Conservation (phyloP, 192 early-diverging fungal species). For the Thamnidium elegans region DNA sequence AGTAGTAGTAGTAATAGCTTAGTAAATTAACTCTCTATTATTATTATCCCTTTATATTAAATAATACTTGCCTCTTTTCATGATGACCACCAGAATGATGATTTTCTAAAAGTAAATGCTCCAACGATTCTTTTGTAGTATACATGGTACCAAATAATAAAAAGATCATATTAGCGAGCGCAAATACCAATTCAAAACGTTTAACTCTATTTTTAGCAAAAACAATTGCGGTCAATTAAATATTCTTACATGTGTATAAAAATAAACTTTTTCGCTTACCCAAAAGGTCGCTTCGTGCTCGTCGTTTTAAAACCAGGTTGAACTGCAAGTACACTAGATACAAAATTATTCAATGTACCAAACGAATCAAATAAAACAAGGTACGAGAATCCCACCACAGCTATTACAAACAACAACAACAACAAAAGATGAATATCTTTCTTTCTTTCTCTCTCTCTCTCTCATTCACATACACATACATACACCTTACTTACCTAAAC, state of each 20-base stretch:
- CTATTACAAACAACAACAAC: no score
- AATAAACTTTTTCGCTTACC: conserved; percentile 35
- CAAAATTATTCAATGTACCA: conserved; percentile 49
- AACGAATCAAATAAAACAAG: conserved; percentile 56
- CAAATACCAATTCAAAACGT: conserved; percentile 52
- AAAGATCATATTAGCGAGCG: conserved; percentile 47
- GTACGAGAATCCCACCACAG: conserved; percentile 47
- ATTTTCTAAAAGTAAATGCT: conserved; percentile 55
- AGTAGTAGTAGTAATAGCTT: no score
- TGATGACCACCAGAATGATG: conserved; percentile 24
- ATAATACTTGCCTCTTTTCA: neutral
- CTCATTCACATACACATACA: no score
- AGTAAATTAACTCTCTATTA: no score
- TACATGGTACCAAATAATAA: conserved; percentile 58
- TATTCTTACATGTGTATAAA: no score
- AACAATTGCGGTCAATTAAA: no score
- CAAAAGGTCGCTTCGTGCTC: conserved; percentile 51
- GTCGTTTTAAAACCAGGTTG: conserved; percentile 38
- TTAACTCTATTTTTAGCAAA: conserved; percentile 35
- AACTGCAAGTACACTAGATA: conserved; percentile 46
- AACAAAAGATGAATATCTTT: neutral
- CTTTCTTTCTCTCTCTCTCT: neutral
- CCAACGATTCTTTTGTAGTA: conserved; percentile 56
- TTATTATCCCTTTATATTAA: no score
- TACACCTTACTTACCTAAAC: conserved; percentile 43